Conservation (phyloP, 2,329 filamentous ascomycete species). For the Diaporthe australafricana region DNA sequence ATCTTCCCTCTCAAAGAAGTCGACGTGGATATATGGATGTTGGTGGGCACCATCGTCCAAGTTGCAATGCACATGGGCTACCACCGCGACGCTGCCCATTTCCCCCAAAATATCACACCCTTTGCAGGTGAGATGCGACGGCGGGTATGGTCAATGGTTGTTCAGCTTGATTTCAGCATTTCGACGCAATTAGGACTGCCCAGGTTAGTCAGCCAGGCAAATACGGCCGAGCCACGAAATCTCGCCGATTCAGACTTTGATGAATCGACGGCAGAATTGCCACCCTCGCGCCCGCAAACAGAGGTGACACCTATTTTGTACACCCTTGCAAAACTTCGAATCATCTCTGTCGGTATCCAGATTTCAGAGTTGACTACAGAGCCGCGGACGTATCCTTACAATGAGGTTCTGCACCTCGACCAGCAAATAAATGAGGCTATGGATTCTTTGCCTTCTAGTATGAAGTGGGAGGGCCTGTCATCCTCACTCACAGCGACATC, state of each 20-base stretch:
- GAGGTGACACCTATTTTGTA: constrained; percentile 45
- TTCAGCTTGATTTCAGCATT: constrained; percentile 54
- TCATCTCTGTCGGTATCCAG: constrained; percentile 37
- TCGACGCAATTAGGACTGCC: constrained; percentile 58
- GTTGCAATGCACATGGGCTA: constrained; percentile 54
- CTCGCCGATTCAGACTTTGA: constrained; percentile 57
- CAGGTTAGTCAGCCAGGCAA: constrained; percentile 53
- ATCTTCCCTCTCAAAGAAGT: constrained; percentile 45
- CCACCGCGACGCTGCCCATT: constrained; percentile 57
- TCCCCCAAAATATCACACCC: constrained; percentile 50
- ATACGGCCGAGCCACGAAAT: constrained; percentile 56
- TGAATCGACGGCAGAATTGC: constrained; percentile 49
- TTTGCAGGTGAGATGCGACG: constrained; percentile 60
- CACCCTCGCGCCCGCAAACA: constrained; percentile 48
- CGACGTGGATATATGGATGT: constrained; percentile 49
- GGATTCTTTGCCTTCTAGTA: constrained; percentile 36
- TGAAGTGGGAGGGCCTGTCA: constrained; percentile 39
- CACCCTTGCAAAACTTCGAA: constrained; percentile 41
- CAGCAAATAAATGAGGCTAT: constrained; percentile 36
- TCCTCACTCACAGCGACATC: constrained; percentile 59
- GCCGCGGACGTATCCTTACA: constrained; percentile 38
- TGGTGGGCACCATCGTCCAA: constrained; percentile 49
- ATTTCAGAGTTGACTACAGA: constrained; percentile 40
- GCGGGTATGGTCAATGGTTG: constrained; percentile 54
- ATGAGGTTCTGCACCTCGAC: constrained; percentile 42